Conservation (phyloP, 805 yeast species). For the Saccharomyces eubayanus region DNA sequence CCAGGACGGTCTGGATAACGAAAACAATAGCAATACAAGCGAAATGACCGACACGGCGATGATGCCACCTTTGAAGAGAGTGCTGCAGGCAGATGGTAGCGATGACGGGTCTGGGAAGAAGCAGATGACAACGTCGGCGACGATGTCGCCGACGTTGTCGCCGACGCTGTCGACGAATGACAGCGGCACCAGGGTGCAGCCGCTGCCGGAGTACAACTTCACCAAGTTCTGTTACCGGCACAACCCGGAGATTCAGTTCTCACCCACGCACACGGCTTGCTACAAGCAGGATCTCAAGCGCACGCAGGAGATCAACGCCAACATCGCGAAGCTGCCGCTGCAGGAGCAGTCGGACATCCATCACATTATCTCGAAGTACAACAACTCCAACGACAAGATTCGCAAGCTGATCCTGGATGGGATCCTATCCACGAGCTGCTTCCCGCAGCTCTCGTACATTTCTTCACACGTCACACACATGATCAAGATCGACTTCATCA, state of each 20-base stretch:
- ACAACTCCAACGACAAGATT: conserved; percentile 62
- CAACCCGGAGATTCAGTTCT: conserved; percentile 74
- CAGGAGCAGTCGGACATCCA: conserved; percentile 66
- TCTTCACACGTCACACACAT: conserved; percentile 70
- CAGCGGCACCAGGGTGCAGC: background rate
- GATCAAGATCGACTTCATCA: conserved; percentile 81
- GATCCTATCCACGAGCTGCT: conserved; percentile 80
- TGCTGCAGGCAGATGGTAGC: background rate
- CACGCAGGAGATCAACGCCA: conserved; percentile 24
- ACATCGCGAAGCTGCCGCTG: conserved; percentile 41
- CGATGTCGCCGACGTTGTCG: background rate
- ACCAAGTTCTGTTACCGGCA: conserved; percentile 84
- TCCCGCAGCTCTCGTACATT: conserved; percentile 84
- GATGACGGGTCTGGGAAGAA: background rate
- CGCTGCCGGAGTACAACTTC: conserved; percentile 38
- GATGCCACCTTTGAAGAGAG: conserved; percentile 1
- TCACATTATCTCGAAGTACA: conserved; percentile 75
- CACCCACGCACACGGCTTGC: conserved; percentile 22
- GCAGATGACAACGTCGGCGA: background rate
- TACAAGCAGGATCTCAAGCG: conserved; percentile 22
- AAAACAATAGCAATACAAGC: background rate
- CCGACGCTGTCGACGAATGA: background rate
- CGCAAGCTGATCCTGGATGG: conserved; percentile 77
- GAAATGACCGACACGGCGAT: background rate
- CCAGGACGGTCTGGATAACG: background rate